Percentiles rank a stretch among this genome's conserved stretches.
These are phyloP conservation scores for Verticillium klebahnii DNA, from an alignment of 2,329 filamentous ascomycete genomes.

Conservation along the genomic window DNA sequence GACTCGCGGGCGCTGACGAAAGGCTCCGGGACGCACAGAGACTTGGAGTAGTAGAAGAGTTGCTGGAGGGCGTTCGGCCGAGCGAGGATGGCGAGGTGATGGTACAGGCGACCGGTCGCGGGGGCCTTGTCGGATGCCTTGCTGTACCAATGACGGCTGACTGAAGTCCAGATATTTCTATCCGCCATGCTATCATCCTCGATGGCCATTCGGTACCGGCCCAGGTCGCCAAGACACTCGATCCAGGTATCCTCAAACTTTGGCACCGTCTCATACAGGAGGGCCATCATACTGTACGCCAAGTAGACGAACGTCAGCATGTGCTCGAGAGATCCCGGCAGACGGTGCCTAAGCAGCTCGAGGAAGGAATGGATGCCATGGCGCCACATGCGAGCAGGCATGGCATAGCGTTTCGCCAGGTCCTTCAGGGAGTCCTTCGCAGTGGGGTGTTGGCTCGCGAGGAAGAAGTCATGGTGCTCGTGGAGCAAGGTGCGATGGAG, in stretches of 20 bases:
- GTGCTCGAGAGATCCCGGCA: slow-evolving; percentile 76
- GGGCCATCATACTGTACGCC: slow-evolving; percentile 83
- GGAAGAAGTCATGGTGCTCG: slow-evolving; percentile 81
- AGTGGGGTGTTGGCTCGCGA: slow-evolving; percentile 81
- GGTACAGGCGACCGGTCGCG: slow-evolving; percentile 73
- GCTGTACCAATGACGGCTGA: slow-evolving; percentile 79
- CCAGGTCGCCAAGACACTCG: slow-evolving; percentile 84
- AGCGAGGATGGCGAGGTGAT: slow-evolving; percentile 79
- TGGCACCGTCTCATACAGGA: slow-evolving; percentile 81
- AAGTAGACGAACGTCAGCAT: slow-evolving; percentile 90
- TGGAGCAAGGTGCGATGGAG: slow-evolving; percentile 76
- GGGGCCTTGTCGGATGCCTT: slow-evolving; percentile 76
- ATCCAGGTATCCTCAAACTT: slow-evolving; percentile 88
- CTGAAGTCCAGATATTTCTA: slow-evolving; percentile 74
- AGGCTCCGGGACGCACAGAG: slow-evolving; percentile 61
- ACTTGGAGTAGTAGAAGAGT: slow-evolving; percentile 67
- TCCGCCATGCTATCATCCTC: slow-evolving; percentile 76
- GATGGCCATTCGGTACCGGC: slow-evolving; percentile 82
- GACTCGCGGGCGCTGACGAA: slow-evolving; percentile 66
- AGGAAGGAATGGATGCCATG: slow-evolving; percentile 86
- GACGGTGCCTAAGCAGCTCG: slow-evolving; percentile 66
- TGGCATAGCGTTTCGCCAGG: slow-evolving; percentile 76
- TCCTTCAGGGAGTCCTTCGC: slow-evolving; percentile 63
- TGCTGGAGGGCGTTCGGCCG: slow-evolving; percentile 66
- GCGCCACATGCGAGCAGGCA: slow-evolving; percentile 93